These are phyloP conservation scores for Aspergillus carbonarius DNA, from an alignment of 2,329 filamentous ascomycete genomes.

Conservation along the genomic window DNA sequence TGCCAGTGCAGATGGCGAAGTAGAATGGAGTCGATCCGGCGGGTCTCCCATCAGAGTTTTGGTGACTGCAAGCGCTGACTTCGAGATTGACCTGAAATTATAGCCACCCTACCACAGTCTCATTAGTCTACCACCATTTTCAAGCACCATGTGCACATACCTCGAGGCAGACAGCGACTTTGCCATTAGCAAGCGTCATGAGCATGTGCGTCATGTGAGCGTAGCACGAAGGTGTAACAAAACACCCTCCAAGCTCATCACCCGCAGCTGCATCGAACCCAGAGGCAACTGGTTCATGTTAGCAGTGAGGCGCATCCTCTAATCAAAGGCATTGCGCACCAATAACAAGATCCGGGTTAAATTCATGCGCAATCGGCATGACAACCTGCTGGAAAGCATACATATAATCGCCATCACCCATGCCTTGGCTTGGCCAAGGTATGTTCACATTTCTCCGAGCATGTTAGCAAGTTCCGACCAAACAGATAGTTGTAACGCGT, in stretches of 20 bases:
- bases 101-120: conserved; percentile 70
- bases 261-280: conserved; percentile 95
- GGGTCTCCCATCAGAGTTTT: conserved; percentile 94
- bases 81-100: conserved; percentile 87
- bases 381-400: conserved; percentile 94
- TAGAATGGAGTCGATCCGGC: conserved; percentile 60
- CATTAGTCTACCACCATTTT: not conserved
- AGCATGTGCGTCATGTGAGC: conserved; percentile 99
- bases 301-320: not conserved
- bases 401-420: conserved; percentile 97
- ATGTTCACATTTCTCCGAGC: conserved; percentile 63
- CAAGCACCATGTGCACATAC: conserved; percentile 25
- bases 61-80: conserved; percentile 87
- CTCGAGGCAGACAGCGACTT: conserved; percentile 88
- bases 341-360: conserved; percentile 90
- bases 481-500: conserved; percentile 18
- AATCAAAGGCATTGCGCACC: conserved; percentile 36
- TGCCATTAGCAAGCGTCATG: conserved; percentile 88
- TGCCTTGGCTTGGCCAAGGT: conserved; percentile 67
- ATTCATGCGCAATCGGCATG: conserved; percentile 94
- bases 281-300: conserved; percentile 65
- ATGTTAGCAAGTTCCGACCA: conserved; percentile 10
- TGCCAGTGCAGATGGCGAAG: conserved; percentile 51
- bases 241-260: conserved; percentile 88
- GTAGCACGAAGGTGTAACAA: conserved; percentile 87